Conservation (phyloP, 2,329 filamentous ascomycete genomes). For the Colletotrichum costaricense region DNA sequence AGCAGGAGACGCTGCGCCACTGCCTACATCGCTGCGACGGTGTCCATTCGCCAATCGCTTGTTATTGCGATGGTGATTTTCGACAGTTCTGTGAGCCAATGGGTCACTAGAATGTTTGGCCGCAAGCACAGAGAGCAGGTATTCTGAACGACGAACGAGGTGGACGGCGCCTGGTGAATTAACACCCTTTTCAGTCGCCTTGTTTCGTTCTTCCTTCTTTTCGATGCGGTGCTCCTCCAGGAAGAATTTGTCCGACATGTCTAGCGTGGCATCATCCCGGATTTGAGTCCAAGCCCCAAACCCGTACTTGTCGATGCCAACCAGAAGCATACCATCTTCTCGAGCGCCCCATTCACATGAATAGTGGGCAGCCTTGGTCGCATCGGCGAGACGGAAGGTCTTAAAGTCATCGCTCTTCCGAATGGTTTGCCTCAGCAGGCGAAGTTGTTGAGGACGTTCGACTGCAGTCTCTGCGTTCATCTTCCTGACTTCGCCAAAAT, state of each 20-base stretch:
- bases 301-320: conserved; percentile 92
- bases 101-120: conserved; percentile 83
- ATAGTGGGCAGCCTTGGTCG: conserved; percentile 92
- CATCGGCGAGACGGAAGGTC: conserved; percentile 88
- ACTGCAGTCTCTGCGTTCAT: conserved; percentile 96
- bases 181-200: conserved; percentile 80
- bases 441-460: conserved; percentile 90
- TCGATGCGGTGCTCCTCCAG: conserved; percentile 98
- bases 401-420: conserved; percentile 75
- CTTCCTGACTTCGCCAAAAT: conserved; percentile 92
- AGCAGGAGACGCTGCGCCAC: conserved; percentile 78
- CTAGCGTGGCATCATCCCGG: conserved; percentile 88
- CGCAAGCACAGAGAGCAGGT: conserved; percentile 93
- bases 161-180: conserved; percentile 98
- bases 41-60: conserved; percentile 78
- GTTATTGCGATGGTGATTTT: conserved; percentile 95
- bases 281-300: conserved; percentile 97
- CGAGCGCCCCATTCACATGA: conserved; percentile 91
- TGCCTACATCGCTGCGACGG: conserved; percentile 68
- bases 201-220: conserved; percentile 92
- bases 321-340: conserved; percentile 96
- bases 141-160: conserved; percentile 93
- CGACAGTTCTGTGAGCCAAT: conserved; percentile 81
- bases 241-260: conserved; percentile 91
- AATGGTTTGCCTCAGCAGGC: conserved; percentile 81